Evolutionary conservation across 805 yeast genomes (phyloP).

Genomic region (Saccharomyces kudriavzevii): DNA sequence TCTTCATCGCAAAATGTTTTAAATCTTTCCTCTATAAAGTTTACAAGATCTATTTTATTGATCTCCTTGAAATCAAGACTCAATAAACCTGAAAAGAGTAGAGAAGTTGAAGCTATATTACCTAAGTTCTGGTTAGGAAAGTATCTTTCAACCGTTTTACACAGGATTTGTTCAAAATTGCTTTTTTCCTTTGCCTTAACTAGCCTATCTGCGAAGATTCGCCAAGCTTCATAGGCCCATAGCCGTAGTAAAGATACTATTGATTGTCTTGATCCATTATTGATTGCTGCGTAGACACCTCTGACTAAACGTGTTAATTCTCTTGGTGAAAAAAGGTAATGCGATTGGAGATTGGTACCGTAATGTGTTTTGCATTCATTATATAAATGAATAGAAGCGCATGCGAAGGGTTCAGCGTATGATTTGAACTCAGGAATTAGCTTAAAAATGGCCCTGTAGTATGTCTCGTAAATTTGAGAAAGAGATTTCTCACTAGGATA

Average conservation of each 20-base stretch:
- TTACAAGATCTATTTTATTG: slow-evolving; percentile 36
- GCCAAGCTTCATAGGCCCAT: slow-evolving; percentile 74
- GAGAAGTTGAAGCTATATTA: slow-evolving; percentile 38
- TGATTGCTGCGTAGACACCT: slow-evolving; percentile 54
- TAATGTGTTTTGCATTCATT: slow-evolving; percentile 36
- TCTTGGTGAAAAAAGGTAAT: slow-evolving; percentile 79
- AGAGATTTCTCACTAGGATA: slow-evolving; percentile 65
- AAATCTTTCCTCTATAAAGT: slow-evolving; percentile 57
- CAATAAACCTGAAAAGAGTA: slow-evolving; percentile 70
- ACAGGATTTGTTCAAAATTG: slow-evolving; percentile 40
- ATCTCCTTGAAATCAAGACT: slow-evolving; percentile 55
- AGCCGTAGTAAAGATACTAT: slow-evolving; percentile 46
- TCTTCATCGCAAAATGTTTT: slow-evolving; percentile 74
- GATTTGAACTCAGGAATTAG: slow-evolving; percentile 54
- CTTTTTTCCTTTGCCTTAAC: slow-evolving; percentile 38
- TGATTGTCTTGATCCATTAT: slow-evolving; percentile 30
- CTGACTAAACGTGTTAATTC: slow-evolving; percentile 83
- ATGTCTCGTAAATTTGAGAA: slow-evolving; percentile 55
- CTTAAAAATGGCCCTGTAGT: slow-evolving; percentile 49
- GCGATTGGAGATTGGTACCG: slow-evolving; percentile 35
- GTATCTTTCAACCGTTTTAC: slow-evolving; percentile 25
- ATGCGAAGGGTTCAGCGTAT: slow-evolving; percentile 43
- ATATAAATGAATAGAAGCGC: slow-evolving; percentile 63
- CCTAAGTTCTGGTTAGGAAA: slow-evolving; percentile 43
- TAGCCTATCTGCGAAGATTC: slow-evolving; percentile 72